phyloP scores from a whole-genome alignment of 2,329 filamentous ascomycete species.

The Xylaria sp. region DNA sequence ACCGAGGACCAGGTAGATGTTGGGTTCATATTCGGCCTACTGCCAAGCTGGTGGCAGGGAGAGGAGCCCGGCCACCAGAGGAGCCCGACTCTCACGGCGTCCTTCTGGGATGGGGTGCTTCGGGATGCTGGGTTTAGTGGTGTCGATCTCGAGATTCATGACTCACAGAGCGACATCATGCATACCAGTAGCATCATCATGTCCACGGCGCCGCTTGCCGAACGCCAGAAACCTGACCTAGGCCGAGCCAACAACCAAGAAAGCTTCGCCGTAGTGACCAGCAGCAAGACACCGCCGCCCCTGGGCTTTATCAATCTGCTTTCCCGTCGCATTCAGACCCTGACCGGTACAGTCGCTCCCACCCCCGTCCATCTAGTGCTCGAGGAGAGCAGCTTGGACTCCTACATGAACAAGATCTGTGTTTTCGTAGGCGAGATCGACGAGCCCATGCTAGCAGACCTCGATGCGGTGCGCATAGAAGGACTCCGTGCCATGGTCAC shows the following conservation, averaged over 20 bases:
- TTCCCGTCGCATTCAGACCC: no score
- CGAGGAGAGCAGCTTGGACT: no score
- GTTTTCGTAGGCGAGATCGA: not conserved
- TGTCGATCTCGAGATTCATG: not conserved
- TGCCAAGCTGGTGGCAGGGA: conserved; percentile 33
- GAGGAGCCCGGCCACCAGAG: conserved; percentile 21
- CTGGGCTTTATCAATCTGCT: no score
- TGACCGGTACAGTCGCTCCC: no score
- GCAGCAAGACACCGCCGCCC: not conserved
- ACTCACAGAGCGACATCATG: not conserved
- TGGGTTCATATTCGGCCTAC: conserved; percentile 27
- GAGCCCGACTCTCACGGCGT: not conserved
- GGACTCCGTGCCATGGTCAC: not conserved
- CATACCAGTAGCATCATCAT: not conserved
- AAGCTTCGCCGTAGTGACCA: not conserved
- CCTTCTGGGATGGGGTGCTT: not conserved
- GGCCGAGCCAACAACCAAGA: no score
- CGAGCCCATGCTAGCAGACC: not conserved
- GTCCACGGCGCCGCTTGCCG: not conserved
- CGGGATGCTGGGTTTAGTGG: not conserved
- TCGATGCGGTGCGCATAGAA: not conserved
- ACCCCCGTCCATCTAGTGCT: no score
- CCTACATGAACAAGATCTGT: not conserved
- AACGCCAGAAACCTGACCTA: no score
- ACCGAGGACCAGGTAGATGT: conserved; percentile 18